A percentile compares a stretch with the other conserved stretches of the same genome.
Evolutionary conservation across 2,329 filamentous ascomycete genomes (phyloP).

Genomic region (Tolypocladium cylindrosporum): DNA sequence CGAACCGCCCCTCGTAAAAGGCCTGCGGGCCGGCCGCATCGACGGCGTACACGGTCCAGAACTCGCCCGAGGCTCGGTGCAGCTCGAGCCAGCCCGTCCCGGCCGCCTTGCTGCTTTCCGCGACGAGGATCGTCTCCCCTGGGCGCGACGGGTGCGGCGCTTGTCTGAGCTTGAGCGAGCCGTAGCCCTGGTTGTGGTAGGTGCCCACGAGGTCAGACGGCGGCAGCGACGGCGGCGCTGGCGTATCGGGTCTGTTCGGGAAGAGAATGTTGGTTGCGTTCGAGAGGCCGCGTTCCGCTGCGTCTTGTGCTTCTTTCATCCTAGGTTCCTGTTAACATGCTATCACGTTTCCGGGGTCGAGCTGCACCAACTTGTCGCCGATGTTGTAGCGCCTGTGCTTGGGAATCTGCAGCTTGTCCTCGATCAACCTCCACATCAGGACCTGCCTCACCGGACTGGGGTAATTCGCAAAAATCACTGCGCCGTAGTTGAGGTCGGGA

Average conservation of each 20-base stretch:
- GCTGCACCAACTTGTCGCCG: conserved; percentile 4
- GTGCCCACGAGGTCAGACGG: conserved; percentile 25
- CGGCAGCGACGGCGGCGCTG: conserved; percentile 24
- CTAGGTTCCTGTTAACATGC: background rate
- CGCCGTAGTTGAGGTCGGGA: conserved; percentile 4
- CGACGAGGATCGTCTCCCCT: conserved; percentile 11
- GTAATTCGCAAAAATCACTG: conserved; percentile 22
- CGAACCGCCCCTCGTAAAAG: conserved; percentile 6
- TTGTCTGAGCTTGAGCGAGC: conserved; percentile 9
- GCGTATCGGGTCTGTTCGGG: conserved; percentile 22
- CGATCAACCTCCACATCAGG: conserved; percentile 16
- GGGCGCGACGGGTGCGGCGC: conserved; percentile 4
- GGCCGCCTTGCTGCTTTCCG: conserved; percentile 9
- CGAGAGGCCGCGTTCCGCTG: conserved; percentile 12
- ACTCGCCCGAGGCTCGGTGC: conserved; percentile 17
- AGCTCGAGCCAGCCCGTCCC: conserved; percentile 11
- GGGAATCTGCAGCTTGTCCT: conserved; percentile 17
- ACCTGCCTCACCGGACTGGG: conserved; percentile 21
- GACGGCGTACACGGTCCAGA: conserved; percentile 12
- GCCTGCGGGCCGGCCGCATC: background rate
- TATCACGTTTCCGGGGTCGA: background rate
- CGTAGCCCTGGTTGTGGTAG: conserved; percentile 34
- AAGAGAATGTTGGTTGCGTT: conserved; percentile 24
- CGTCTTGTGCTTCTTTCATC: background rate
- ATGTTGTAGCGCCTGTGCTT: conserved; percentile 10